Evolutionary conservation across 2,329 filamentous ascomycete genomes (phyloP).

Genomic region (Hysterium pulicare): DNA sequence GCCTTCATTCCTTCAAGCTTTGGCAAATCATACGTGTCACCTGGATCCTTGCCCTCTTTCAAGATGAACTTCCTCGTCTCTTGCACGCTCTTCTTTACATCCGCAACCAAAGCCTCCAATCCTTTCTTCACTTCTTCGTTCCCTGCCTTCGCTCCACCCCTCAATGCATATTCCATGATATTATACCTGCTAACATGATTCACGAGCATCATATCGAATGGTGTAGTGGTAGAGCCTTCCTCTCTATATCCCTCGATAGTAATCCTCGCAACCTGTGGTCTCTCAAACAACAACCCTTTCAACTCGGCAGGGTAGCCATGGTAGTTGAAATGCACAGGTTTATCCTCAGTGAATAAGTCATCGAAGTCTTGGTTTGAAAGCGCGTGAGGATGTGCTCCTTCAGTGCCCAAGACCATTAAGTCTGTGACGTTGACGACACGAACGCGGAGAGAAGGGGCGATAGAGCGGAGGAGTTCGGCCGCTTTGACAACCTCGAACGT

Average conservation of each 20-base stretch:
- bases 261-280: slow-evolving; percentile 51
- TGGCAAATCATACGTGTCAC: slow-evolving; percentile 51
- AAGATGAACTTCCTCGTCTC: slow-evolving; percentile 53
- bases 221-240: slow-evolving; percentile 65
- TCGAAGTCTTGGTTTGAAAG: slow-evolving; percentile 52
- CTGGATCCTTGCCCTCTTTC: slow-evolving; percentile 52
- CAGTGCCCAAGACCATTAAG: slow-evolving; percentile 58
- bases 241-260: slow-evolving; percentile 60
- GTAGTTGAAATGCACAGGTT: slow-evolving; percentile 62
- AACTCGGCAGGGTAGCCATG: slow-evolving; percentile 63
- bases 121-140: slow-evolving; percentile 49
- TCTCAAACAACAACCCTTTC: slow-evolving; percentile 59
- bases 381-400: slow-evolving; percentile 58
- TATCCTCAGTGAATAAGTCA: slow-evolving; percentile 56
- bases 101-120: slow-evolving; percentile 46
- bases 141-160: slow-evolving; percentile 40
- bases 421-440: slow-evolving; percentile 66
- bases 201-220: slow-evolving; percentile 67
- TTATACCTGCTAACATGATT: slow-evolving; percentile 61
- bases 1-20: slow-evolving; percentile 31
- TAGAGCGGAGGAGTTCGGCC: slow-evolving; percentile 51
- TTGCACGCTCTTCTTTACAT: slow-evolving; percentile 49
- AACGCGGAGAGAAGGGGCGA: slow-evolving; percentile 53
- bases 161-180: slow-evolving; percentile 54
- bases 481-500: slow-evolving; percentile 64